Conservation (phyloP, 2,329 filamentous ascomycete genomes). For the Penicillium sclerotiorum region DNA sequence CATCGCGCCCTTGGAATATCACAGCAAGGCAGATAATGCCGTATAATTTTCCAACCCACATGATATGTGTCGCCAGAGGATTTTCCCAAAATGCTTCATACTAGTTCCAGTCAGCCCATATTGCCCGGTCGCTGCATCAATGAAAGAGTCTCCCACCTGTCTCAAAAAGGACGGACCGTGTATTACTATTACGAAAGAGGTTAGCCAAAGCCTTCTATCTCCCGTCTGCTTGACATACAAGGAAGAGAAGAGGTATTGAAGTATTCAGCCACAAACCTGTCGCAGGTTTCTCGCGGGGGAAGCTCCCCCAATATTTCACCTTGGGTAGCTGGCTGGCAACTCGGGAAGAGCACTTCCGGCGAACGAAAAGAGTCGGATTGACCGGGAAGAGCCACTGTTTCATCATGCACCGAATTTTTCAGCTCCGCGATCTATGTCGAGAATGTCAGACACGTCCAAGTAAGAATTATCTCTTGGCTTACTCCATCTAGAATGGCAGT, state of each 20-base stretch:
- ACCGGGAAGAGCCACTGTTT: no score
- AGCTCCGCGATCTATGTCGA: slow-evolving; percentile 15
- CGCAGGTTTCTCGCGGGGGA: slow-evolving; percentile 17
- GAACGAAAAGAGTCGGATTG: background rate
- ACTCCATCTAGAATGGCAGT: slow-evolving; percentile 13
- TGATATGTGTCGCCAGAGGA: slow-evolving; percentile 1
- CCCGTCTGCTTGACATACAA: slow-evolving; percentile 2
- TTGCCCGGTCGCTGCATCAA: background rate
- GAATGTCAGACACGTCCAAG: no score
- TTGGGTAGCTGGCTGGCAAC: background rate
- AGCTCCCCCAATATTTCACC: slow-evolving; percentile 18
- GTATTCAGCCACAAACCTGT: slow-evolving; percentile 21
- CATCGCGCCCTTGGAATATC: slow-evolving; percentile 2
- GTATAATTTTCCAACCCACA: slow-evolving; percentile 15
- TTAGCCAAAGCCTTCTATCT: no score
- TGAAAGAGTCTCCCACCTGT: background rate
- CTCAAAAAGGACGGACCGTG: slow-evolving; percentile 13
- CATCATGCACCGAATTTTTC: slow-evolving; percentile 13
- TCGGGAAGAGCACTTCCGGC: slow-evolving; percentile 4
- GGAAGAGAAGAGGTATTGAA: slow-evolving; percentile 16
- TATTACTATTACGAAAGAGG: no score
- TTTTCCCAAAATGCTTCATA: slow-evolving; percentile 14
- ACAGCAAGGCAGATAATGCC: slow-evolving; percentile 8
- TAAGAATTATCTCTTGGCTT: no score
- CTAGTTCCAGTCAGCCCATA: background rate